Base-by-base conservation (phyloP, 352 stramenopile genomes). In the Phytophthora megakarya region DNA sequence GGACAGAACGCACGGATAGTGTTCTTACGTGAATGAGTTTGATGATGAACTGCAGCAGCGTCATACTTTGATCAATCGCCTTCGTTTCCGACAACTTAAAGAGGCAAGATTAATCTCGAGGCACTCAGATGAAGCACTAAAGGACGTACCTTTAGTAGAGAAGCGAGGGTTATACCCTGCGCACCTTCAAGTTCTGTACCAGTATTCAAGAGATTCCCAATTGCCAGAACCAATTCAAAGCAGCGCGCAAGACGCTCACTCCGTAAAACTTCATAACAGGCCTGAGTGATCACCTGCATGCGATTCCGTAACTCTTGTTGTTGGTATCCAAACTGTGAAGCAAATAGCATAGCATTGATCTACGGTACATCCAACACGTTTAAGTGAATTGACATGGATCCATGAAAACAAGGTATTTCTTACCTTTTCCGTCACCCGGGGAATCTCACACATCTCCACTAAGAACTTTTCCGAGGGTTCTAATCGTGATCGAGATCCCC, bases 51-150 rank as follows among this genome's bases (percentile, higher is more conserved):
- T 92, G 82, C 33, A 93, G 65, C 2, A 94, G 58, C 5, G 83
- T 92, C 47, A 84, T 83, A 22, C 64, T 89, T 60, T 81, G 76
- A 56, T 92, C 84, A 12, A 92, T 75, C 5, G 86, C 84, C 56
- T 92, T 91, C n/a, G 86, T 94, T 47, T 94, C 86, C 0, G 86
- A 93, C 5, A 94, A 67, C 78, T 91, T 26, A 3, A 3, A 2
- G 13, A 11, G 12, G n/a, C 9, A 49, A 28, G 10, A 48, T 8
- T 6, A 42, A 26, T 25, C 33, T 26, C 2, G 40, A 26, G 39
- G 28, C 30, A 3, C 4, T 39, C 2, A 19, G 3, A 61, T 49
- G 10, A 56, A 59, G 49, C 9, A 15, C 12, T 23, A 8, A 19
- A 61, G n/a, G 25, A 5, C 33, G 26, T 55, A 89, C 80, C 76